A percentile compares a stretch with the other conserved stretches of the same genome.
phyloP scores from a whole-genome alignment of 257 asterid genomes.

The Voacanga thouarsii region DNA sequence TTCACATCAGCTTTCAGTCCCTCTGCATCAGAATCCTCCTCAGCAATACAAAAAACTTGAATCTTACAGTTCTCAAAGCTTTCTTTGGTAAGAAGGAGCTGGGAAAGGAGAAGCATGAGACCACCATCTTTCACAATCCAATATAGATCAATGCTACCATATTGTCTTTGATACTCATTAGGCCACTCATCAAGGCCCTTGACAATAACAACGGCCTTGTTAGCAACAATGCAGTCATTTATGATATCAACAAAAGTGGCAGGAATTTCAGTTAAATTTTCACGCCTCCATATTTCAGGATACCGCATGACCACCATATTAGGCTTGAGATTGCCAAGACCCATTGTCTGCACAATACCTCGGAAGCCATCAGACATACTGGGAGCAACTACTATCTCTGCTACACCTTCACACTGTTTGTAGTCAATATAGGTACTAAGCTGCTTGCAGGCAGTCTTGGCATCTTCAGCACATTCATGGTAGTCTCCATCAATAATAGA shows the following conservation, averaged over 20 bases:
- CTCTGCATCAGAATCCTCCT: slow-evolving; percentile 95
- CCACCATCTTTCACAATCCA: slow-evolving; percentile 99
- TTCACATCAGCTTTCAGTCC: slow-evolving; percentile 82
- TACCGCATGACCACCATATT: slow-evolving; percentile 91
- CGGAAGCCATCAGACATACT: slow-evolving; percentile 92
- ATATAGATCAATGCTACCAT: slow-evolving; percentile 87
- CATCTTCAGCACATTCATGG: slow-evolving; percentile 88
- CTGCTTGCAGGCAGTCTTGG: slow-evolving; percentile 84
- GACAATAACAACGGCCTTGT: slow-evolving; percentile 92
- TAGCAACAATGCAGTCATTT: slow-evolving; percentile 93
- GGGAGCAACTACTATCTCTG: slow-evolving; percentile 94
- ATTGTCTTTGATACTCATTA: slow-evolving; percentile 89
- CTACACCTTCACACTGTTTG: slow-evolving; percentile 97
- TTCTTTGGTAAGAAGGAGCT: slow-evolving; percentile 85
- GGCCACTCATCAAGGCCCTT: slow-evolving; percentile 99
- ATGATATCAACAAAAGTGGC: slow-evolving; percentile 86
- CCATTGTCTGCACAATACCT: slow-evolving; percentile 96
- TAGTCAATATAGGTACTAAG: slow-evolving; percentile 87
- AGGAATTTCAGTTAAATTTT: slow-evolving; percentile 80
- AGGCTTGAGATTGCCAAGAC: slow-evolving; percentile 96
- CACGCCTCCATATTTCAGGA: slow-evolving; percentile 98
- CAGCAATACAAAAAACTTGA: slow-evolving; percentile 94
- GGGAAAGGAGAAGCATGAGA: slow-evolving; percentile 93
- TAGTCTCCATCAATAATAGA: slow-evolving; percentile 95
- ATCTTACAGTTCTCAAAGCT: slow-evolving; percentile 97